These are phyloP conservation scores for Juncus effusus DNA, from an alignment of 176 grass and related monocot species.

Conservation along the genomic window DNA sequence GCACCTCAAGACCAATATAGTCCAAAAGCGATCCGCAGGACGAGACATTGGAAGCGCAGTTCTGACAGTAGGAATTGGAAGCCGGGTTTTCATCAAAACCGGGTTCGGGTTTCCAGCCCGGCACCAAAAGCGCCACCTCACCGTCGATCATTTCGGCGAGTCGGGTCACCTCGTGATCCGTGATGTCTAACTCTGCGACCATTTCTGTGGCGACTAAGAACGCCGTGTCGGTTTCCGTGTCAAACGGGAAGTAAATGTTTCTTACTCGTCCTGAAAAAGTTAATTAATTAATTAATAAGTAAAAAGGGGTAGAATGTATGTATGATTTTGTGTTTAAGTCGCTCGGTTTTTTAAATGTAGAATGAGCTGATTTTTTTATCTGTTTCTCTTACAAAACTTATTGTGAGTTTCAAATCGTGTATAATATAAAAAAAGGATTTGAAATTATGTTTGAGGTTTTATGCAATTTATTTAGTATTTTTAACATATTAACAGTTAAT, in stretches of 20 bases:
- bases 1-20: constrained; percentile 37
- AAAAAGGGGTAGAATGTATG: background rate
- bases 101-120: constrained; percentile 73
- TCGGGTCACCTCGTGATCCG: constrained; percentile 79
- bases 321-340: too few species aligned
- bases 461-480: too few species aligned
- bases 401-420: too few species aligned
- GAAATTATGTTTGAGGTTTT: too few species aligned
- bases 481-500: too few species aligned
- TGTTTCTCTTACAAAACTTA: too few species aligned
- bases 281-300: background rate
- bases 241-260: constrained; percentile 90
- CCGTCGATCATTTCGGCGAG: constrained; percentile 95
- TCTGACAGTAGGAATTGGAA: constrained; percentile 35
- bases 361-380: too few species aligned
- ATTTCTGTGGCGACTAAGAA: constrained; percentile 83
- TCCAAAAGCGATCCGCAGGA: constrained; percentile 64
- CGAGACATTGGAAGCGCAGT: constrained; percentile 59
- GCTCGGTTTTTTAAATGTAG: too few species aligned
- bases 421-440: too few species aligned
- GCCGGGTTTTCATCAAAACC: constrained; percentile 57
- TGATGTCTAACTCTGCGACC: constrained; percentile 87
- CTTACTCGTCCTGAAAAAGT: constrained; percentile 46
- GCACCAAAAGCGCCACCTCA: constrained; percentile 72
- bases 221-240: constrained; percentile 70